phyloP scores from a whole-genome alignment of 768 basidiomycete species.

The Tephrocybe sp. region DNA sequence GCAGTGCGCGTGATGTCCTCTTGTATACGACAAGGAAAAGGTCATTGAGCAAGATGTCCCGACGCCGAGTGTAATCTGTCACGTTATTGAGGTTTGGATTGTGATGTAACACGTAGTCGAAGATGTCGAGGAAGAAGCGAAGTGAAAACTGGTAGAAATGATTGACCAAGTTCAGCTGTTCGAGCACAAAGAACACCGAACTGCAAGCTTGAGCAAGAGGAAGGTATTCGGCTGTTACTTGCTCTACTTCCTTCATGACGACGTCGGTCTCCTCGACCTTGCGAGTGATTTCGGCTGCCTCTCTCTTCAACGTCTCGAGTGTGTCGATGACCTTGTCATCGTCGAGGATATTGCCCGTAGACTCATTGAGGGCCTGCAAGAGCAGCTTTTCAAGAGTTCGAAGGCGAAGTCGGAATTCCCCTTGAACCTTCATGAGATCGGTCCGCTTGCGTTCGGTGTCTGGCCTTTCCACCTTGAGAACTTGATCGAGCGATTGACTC shows the following conservation, averaged over 20 bases:
- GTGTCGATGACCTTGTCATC: constrained; percentile 99
- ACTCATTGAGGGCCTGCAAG: constrained; percentile 94
- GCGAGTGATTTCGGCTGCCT: constrained; percentile 92
- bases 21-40: constrained; percentile 87
- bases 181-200: constrained; percentile 94
- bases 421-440: constrained; percentile 97
- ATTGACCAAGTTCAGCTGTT: constrained; percentile 89
- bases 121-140: constrained; percentile 97
- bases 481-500: constrained; percentile 96
- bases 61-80: constrained; percentile 67
- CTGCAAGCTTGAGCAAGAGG: constrained; percentile 96
- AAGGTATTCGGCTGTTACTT: constrained; percentile 91
- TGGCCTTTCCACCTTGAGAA: constrained; percentile 94
- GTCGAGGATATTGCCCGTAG: constrained; percentile 94
- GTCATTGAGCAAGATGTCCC: constrained; percentile 80
- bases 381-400: constrained; percentile 91
- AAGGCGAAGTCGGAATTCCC: constrained; percentile 92
- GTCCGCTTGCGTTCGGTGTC: constrained; percentile 95
- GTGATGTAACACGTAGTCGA: constrained; percentile 89
- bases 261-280: constrained; percentile 97
- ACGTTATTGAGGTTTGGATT: constrained; percentile 87
- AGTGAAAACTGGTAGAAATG: constrained; percentile 99
- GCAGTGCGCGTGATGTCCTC: constrained; percentile 85
- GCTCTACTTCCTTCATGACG: constrained; percentile 94
- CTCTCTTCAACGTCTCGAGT: constrained; percentile 90